Evolutionary conservation across 768 basidiomycete genomes (phyloP).

Genomic region (Tylopilus subfusipes): DNA sequence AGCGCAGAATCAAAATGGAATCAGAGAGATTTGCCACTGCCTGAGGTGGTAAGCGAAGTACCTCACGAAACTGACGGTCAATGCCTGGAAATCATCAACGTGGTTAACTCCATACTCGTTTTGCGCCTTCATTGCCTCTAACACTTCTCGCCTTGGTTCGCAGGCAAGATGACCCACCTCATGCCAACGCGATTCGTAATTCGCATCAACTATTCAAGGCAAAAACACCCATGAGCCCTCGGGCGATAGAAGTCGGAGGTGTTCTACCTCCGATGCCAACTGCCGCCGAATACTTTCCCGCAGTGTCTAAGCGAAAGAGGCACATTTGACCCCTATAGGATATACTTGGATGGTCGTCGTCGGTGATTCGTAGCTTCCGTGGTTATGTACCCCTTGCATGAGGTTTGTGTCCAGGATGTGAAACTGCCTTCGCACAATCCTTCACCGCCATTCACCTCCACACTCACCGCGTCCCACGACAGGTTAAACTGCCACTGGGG

Average conservation of each 20-base stretch:
- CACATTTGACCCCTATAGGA: neutral
- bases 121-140: neutral
- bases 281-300: neutral
- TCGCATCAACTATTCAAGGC: neutral
- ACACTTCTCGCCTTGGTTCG: neutral
- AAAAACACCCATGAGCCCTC: neutral
- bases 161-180: neutral
- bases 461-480: neutral
- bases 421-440: neutral
- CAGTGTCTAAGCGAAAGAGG: slow-evolving; percentile 10
- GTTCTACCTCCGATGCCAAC: slow-evolving; percentile 20
- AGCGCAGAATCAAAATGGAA: no score
- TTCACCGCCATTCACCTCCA: neutral
- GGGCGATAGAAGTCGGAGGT: slow-evolving; percentile 25
- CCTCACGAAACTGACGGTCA: no score
- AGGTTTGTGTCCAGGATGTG: neutral
- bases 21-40: neutral
- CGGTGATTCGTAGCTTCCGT: slow-evolving; percentile 22
- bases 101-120: neutral
- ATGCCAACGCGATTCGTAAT: neutral
- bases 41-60: no score
- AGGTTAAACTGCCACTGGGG: neutral
- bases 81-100: neutral
- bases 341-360: slow-evolving; percentile 6
- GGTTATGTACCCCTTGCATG: slow-evolving; percentile 12